Base-by-base conservation (phyloP, 805 yeast species). In the Lachancea fermentati region DNA sequence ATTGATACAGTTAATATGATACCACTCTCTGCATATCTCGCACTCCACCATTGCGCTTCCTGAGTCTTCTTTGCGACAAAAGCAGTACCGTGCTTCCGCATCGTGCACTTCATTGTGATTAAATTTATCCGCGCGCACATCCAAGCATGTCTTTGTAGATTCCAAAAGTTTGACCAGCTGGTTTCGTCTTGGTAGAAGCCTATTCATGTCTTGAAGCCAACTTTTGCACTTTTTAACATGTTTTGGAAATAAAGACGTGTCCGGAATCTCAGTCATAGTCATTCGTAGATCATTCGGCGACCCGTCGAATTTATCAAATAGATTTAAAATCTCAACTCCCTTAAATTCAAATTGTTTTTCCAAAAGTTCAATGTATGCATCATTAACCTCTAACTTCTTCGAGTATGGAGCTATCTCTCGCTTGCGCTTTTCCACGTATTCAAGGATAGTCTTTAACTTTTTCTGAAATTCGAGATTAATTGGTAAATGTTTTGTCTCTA, bases 1-100 rank as follows among this genome's bases (percentile, higher is more conserved):
- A 37, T 70, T 71, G 32, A 81, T 65, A 58, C 89, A 82, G 12
- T 59, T 60, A 34, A 73, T 70, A 54, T 82, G 89, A 52, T 75
- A 82, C 88, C 88, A 81, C 50, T 81, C 86, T 39, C 72, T 67
- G 57, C 91, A 83, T 13, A 57, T 60, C 46, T 81, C 88, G 61
- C 89, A 82, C 43, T 76, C 82, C 33, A 80, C 75, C 85, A 81
- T 81, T 0, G 74, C 70, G 5, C 50, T 45, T 57, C 84, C 73
- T 49, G 71, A 58, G 49, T 81, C 89, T 17, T 60, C 59, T 35
- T 72, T 73, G 34, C 87, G 68, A 57, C 91, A 82, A 41, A 78
- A 62, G 53, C 89, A 82, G 52, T 76, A 81, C 4, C 60, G 43
- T 12, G 47, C 25, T 4, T 43, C 39, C 28, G 66, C 30, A n/a